Percentiles rank a stretch among this genome's conserved stretches.
These are phyloP conservation scores for Erucastrum elatum DNA, from an alignment of 345 rosid species.

Conservation along the genomic window DNA sequence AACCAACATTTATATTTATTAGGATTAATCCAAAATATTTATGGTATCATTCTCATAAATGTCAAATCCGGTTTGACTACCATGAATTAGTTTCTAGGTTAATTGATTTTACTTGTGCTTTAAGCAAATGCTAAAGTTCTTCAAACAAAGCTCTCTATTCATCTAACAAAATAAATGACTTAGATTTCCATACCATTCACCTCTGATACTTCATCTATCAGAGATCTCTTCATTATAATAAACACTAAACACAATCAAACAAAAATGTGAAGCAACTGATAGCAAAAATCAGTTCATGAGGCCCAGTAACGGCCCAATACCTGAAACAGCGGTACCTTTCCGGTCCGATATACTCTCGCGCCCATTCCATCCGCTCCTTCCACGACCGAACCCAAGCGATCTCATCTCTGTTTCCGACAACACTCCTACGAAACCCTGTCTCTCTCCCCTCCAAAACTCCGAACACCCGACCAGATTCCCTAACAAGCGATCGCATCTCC, in stretches of 20 bases:
- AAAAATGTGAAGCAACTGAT: not conserved
- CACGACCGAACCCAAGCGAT: constrained; percentile 55
- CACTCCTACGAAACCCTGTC: constrained; percentile 40
- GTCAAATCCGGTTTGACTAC: not conserved
- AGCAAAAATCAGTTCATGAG: not conserved
- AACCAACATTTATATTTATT: too few species aligned
- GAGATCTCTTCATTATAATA: not conserved
- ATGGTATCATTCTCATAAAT: too few species aligned
- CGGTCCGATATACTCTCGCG: constrained; percentile 48
- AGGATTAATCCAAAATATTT: too few species aligned
- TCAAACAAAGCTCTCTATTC: too few species aligned
- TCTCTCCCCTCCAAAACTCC: constrained; percentile 51
- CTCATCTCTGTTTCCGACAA: constrained; percentile 46
- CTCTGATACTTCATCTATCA: not conserved
- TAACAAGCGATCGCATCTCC: constrained; percentile 42
- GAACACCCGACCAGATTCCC: constrained; percentile 50
- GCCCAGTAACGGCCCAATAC: constrained; percentile 36
- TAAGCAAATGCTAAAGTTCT: not conserved
- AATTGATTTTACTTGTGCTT: not conserved
- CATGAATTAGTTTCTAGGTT: not conserved
- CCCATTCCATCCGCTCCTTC: constrained; percentile 50
- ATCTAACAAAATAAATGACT: too few species aligned
- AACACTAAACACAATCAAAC: too few species aligned
- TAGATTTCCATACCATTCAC: not conserved
- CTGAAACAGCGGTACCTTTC: constrained; percentile 50